These are phyloP conservation scores for Eudorina sp. DNA, from an alignment of 139 green algal species.

Conservation along the genomic window DNA sequence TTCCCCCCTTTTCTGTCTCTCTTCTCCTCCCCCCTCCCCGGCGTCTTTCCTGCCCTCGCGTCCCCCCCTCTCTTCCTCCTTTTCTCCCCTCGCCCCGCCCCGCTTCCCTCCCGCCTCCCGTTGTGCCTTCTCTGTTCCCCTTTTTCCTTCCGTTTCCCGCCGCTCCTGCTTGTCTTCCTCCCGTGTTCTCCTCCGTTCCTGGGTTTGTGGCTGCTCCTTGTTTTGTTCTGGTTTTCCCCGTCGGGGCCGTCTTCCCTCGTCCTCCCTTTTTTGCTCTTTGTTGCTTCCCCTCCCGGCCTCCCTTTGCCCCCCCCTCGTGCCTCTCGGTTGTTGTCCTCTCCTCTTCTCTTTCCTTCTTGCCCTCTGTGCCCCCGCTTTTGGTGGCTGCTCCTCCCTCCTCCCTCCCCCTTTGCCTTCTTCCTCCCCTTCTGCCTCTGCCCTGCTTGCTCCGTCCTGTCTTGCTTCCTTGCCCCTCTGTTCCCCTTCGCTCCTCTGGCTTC, in stretches of 20 bases:
- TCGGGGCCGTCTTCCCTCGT: not conserved
- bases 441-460: not conserved
- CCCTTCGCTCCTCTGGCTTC: not conserved
- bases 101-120: not conserved
- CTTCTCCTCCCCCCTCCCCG: not conserved
- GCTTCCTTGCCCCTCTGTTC: not conserved
- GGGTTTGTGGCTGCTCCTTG: too few relatives aligned
- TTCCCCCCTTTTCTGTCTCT: not conserved
- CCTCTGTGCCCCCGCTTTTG: not conserved
- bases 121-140: constrained; percentile 16
- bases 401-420: not conserved
- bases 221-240: not conserved
- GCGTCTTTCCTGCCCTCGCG: not conserved
- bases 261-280: not conserved
- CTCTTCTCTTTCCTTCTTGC: not conserved
- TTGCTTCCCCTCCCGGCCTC: not conserved
- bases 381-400: not conserved
- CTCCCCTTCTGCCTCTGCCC: not conserved
- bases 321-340: not conserved
- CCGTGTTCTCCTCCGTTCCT: not conserved
- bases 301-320: not conserved
- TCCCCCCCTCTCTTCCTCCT: not conserved
- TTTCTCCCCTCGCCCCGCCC: not conserved
- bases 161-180: not conserved
- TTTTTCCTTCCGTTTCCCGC: not conserved